Conservation (phyloP, 2,329 filamentous ascomycete genomes). For the Sclerotinia glacialis region DNA sequence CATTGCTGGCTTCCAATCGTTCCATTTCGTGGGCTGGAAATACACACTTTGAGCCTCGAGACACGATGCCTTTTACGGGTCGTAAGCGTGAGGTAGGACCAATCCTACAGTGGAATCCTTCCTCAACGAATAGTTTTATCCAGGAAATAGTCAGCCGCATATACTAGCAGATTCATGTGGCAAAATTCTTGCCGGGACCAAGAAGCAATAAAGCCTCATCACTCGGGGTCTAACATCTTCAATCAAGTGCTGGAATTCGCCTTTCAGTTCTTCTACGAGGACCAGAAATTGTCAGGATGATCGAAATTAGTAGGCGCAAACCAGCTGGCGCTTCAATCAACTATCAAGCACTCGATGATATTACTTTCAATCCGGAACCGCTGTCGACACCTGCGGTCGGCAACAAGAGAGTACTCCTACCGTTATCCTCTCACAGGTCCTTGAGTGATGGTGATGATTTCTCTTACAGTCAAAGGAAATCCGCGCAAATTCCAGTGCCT, state of each 20-base stretch:
- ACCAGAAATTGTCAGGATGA: background rate
- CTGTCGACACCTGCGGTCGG: background rate
- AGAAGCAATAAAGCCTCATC: background rate
- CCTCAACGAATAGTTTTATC: too few species aligned
- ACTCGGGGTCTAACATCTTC: background rate
- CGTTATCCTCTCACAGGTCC: background rate
- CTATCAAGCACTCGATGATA: conserved; percentile 3
- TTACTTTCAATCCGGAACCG: background rate
- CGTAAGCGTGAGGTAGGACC: too few species aligned
- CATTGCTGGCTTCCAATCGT: too few species aligned
- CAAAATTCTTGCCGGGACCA: too few species aligned
- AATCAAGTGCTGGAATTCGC: background rate
- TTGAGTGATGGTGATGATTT: background rate
- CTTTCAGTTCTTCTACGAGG: background rate
- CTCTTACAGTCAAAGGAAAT: background rate
- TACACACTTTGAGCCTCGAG: too few species aligned
- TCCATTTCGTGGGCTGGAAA: too few species aligned
- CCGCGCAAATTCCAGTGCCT: background rate
- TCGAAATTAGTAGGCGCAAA: background rate
- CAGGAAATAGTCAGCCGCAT: too few species aligned
- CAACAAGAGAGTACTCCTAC: too few species aligned
- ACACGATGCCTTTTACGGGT: too few species aligned
- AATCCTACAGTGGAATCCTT: too few species aligned
- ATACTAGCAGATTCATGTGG: too few species aligned
- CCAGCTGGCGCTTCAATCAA: background rate